Conservation (phyloP, 2,329 filamentous ascomycete species). For the Ophiostoma australiae region DNA sequence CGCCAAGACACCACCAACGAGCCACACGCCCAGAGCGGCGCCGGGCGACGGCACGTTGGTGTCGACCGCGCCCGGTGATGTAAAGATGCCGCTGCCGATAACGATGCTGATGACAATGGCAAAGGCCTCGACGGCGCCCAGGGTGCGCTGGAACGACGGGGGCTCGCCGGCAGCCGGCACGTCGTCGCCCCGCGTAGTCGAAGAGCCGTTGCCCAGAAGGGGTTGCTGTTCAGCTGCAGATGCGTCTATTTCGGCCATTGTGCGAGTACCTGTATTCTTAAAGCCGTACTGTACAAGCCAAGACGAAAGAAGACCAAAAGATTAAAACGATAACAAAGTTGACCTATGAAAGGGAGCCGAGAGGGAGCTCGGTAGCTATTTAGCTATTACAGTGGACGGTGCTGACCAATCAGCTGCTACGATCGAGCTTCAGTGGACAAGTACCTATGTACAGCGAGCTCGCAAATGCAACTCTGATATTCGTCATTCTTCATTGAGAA, state of each 20-base stretch:
- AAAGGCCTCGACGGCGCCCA: conserved; percentile 47
- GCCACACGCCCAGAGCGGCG: conserved; percentile 53
- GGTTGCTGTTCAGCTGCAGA: conserved; percentile 8
- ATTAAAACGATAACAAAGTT: neutral
- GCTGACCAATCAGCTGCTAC: neutral
- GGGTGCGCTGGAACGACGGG: conserved; percentile 19
- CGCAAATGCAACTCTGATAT: neutral
- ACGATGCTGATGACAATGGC: conserved; percentile 59
- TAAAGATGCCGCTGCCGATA: conserved; percentile 62
- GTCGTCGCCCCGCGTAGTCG: neutral
- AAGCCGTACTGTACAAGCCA: neutral
- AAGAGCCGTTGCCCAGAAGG: neutral
- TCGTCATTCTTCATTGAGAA: neutral
- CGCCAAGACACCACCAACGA: conserved; percentile 56
- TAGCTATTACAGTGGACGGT: too few species aligned
- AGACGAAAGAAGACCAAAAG: neutral
- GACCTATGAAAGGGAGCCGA: neutral
- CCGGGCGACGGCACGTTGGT: conserved; percentile 61
- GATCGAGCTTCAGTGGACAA: neutral
- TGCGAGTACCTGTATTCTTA: neutral
- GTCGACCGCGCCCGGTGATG: conserved; percentile 58
- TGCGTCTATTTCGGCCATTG: neutral
- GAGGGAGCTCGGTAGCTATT: neutral
- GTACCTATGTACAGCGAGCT: neutral
- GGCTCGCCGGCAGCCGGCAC: neutral